phyloP scores from a whole-genome alignment of 2,329 filamentous ascomycete genomes.

The Canariomyces notabilis region DNA sequence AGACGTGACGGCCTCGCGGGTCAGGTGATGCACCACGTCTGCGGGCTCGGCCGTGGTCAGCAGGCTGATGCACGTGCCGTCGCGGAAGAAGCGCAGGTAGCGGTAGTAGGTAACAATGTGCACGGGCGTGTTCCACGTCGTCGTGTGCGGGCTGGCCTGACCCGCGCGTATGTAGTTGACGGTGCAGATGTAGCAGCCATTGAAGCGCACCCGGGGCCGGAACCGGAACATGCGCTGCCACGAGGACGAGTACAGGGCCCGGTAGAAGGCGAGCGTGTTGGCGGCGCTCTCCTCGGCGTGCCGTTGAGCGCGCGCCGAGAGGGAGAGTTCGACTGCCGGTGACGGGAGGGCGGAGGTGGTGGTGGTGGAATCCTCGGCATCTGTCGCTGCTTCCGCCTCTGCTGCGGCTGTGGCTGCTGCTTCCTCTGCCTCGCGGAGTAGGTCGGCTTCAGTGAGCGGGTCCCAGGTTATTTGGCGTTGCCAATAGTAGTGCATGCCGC shows the following conservation, averaged over 20 bases:
- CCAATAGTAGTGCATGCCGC: conserved; percentile 77
- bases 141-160: conserved; percentile 61
- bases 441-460: conserved; percentile 36
- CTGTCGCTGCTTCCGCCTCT: background rate
- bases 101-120: conserved; percentile 98
- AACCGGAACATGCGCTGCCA: conserved; percentile 71
- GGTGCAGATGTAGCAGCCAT: conserved; percentile 92
- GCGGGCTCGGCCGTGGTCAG: conserved; percentile 74
- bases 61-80: conserved; percentile 77
- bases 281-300: conserved; percentile 28
- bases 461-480: conserved; percentile 56
- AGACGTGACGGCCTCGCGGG: conserved; percentile 58
- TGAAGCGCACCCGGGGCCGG: conserved; percentile 85
- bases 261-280: conserved; percentile 39
- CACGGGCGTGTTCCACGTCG: conserved; percentile 76
- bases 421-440: conserved; percentile 23
- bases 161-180: conserved; percentile 91
- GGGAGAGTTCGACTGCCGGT: conserved; percentile 30
- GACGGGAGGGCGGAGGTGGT: conserved; percentile 2
- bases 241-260: conserved; percentile 43
- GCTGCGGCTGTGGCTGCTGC: conserved; percentile 27
- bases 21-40: conserved; percentile 84
- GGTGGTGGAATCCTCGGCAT: background rate
- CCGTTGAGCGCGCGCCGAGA: conserved; percentile 33
- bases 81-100: conserved; percentile 90